Evolutionary conservation across 2,329 filamentous ascomycete species (phyloP), one percentile per base, ranked within the genome.

Genomic region (Hymenoscyphus repandus): DNA sequence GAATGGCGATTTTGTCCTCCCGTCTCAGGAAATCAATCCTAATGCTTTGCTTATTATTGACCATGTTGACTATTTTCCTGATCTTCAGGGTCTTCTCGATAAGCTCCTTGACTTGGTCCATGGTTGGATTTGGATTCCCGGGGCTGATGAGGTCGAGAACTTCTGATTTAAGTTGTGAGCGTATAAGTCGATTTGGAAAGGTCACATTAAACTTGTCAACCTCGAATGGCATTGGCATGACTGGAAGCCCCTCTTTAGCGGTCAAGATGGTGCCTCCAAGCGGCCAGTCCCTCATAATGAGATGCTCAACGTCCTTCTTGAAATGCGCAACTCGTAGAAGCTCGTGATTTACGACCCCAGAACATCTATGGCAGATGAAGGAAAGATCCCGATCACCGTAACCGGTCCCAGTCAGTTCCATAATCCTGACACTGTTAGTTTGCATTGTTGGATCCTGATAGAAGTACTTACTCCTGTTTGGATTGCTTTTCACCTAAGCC

Each of bases 221-320:
- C 5, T 54, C 49, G 13, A 36, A 50, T 55, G 32, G 59, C 47
- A 60, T 62, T 2, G 70, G 57, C 1, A 56, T 45, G 30, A 70
- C 63, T 0, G 82, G 78, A 13, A 70, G 66, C 0, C 86, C 86
- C 0, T 61, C 72, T 1, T 68, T 64, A 0, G 74, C 63, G 7
- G 79, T 72, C 6, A 89, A 71, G 4, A 89, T 64, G 0, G 86
- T 90, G 1, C 87, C 86, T 0, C 84, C 82, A 72, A 91, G 80
- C 0, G 85, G 81, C 1, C 69, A 62, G 12, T 72, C 58, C 3
- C 72, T 58, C 2, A 66, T 52, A 3, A 80, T 58, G 0, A 88
- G 70, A 0, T 62, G 60, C 20, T 72, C 63, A 5, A 77, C 66
- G 59, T 90, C 85, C 12, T 64, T 67, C 43, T 72, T 69, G 58